A percentile compares a stretch with the other conserved stretches of the same genome.
phyloP scores from a whole-genome alignment of 23 red algal species.

The Agarophyton chilense region DNA sequence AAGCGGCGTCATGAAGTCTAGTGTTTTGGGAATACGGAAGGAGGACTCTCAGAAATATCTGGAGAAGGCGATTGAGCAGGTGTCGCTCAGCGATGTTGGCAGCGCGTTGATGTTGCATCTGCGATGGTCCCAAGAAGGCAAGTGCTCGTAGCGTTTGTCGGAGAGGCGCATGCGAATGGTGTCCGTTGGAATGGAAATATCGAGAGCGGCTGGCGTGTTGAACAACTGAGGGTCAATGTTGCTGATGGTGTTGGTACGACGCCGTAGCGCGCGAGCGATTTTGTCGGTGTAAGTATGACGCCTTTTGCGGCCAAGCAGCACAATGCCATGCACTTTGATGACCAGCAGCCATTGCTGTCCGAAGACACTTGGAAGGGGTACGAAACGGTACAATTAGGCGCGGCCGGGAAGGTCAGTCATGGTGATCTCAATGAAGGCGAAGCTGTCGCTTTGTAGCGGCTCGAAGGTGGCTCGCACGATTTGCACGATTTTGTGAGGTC shows the following conservation, averaged over 20 bases:
- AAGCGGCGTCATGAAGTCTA: slow-evolving; percentile 1
- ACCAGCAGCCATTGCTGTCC: no score
- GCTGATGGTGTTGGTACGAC: not conserved
- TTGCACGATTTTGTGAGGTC: not conserved
- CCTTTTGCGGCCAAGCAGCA: not conserved
- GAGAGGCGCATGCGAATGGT: not conserved
- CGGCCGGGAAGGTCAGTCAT: not conserved
- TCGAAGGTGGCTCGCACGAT: not conserved
- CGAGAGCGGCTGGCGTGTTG: not conserved
- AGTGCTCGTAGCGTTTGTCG: not conserved
- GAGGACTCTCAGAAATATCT: not conserved
- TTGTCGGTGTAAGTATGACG: not conserved
- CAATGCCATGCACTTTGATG: not conserved
- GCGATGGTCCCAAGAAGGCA: slow-evolving; percentile 19
- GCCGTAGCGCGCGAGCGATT: not conserved
- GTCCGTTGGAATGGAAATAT: not conserved
- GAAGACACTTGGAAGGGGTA: not conserved
- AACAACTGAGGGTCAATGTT: not conserved
- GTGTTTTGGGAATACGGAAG: not conserved
- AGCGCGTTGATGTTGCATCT: not conserved
- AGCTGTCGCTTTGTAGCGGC: not conserved
- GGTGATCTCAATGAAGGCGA: not conserved
- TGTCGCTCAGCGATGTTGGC: not conserved
- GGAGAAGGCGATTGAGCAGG: slow-evolving; percentile 52
- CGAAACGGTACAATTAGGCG: not conserved